Evolutionary conservation across 495 filamentous ascomycete species (phyloP), one percentile per base, ranked within the genome.

Genomic region (Neurospora sp.): DNA sequence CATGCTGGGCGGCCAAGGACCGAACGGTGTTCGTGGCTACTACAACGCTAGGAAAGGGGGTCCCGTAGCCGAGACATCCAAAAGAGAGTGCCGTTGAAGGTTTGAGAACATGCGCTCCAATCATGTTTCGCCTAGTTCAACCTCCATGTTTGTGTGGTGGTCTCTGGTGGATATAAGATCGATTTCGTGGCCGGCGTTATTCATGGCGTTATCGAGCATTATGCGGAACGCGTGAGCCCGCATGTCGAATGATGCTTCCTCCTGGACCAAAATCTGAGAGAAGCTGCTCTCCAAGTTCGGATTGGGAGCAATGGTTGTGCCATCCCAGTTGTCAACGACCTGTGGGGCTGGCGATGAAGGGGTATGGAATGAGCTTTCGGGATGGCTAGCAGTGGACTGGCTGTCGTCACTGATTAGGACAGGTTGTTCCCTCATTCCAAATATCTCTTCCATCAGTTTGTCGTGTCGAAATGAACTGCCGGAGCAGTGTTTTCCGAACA

Each of bases 401-500:
- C 74, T 80, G 6, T 77, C 75, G 0, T 73, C 43, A 19, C 70
- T 69, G 21, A 39, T 48, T 7, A 5, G 19, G 13, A 17, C 8
- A 2, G 45, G 34, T 34, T 45, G 28, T 15, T 19, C n/a, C 8
- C 38, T 54, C 0, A 79, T 69, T n/a, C 71, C 71, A 24, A 75
- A 72, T 39, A 69, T 69, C 28, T 69, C 59, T 21, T 74, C 74
- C 88, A 96, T 92, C 70, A 89, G 79, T 17, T 76, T 28, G 75
- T 98, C 94, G 75, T 96, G 89, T 15, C 81, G 79, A 76, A 96
- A 96, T 0, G 74, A 71, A 9, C 79, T 80, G 0, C 82, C 86
- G 5, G 86, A 86, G 73, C 92, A 97, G 5, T 92, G 76, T 54
- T 90, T 82, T 0, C 93, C 92, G 73, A 97, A 98, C 0, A 97